Evolutionary conservation across 257 asterid species (phyloP), one percentile per base, ranked within the genome.

Genomic region (Solanum corneliomulleri): DNA sequence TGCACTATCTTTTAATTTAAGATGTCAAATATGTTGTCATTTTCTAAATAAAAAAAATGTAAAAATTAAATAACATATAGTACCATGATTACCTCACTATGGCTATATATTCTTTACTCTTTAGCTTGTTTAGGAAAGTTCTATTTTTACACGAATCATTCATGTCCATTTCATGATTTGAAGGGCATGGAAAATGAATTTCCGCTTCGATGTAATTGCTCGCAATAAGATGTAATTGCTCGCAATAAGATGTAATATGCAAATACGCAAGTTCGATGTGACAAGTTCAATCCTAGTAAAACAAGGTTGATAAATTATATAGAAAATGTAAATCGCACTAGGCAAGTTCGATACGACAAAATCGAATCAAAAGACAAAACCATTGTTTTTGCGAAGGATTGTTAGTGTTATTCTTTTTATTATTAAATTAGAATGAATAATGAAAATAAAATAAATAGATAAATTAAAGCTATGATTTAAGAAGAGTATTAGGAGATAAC

Each of bases 291-390:
- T 37, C 1, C 39, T 29, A 2, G 31, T 29, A 52, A 52, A 52
- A 35, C 7, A 35, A 35, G 6, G 39, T 37, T 5, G 39, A 6
- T 37, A 37, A 52, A 41, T 41, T 2, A 41, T 41, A 41, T 41
- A 9, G 1, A 0, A 47, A 0, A 49, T 2, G 58, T 49, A 49
- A 49, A 2, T 0, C 20, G 20, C 20, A 49, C 1, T 14, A 0
- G 58, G 6, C 21, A 49, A 49, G 21, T 49, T 49, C 1, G 9
- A 18, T 49, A 0, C 58, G 21, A 49, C 21, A 49, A 49, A 8
- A 23, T 16, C 23, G 10, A 52, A 0, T 1, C 10, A 52, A 1
- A 52, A 52, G 62, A 9, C 4, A 16, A 52, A 52, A 16, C 1
- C 2, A 1, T 52, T 52, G 11, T 0, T 52, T 52, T 52, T 4